Evolutionary conservation across 495 filamentous ascomycete species (phyloP).

Genomic region (Hypoxylon lienhwacheense): DNA sequence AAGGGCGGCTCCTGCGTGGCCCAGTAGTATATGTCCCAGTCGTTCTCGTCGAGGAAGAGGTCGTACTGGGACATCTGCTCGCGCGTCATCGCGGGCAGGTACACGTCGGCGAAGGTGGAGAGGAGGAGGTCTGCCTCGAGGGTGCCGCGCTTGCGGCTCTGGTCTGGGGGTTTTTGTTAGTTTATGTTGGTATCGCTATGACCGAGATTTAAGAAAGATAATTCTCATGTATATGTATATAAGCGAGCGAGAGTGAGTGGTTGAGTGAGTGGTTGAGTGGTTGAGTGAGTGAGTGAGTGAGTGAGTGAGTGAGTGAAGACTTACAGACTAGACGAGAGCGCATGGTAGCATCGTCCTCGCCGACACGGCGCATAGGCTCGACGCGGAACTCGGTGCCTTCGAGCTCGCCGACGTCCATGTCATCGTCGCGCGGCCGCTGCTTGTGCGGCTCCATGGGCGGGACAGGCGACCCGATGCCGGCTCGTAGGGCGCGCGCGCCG

Average conservation of each 20-base stretch:
- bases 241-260: neutral
- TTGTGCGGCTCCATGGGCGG: constrained; percentile 39
- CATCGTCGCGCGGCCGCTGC: constrained; percentile 38
- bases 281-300: neutral
- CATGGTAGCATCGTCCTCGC: constrained; percentile 81
- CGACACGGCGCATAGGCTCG: constrained; percentile 78
- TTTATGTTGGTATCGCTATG: neutral
- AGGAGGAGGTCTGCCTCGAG: constrained; percentile 94
- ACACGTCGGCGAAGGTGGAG: constrained; percentile 85
- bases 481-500: constrained; percentile 23
- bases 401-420: constrained; percentile 89
- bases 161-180: constrained; percentile 61
- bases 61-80: constrained; percentile 84
- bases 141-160: constrained; percentile 94
- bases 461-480: constrained; percentile 6
- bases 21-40: constrained; percentile 99
- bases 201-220: too few species aligned
- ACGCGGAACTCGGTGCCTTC: constrained; percentile 85
- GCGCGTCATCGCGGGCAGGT: constrained; percentile 71
- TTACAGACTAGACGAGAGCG: constrained; percentile 86
- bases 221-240: constrained; percentile 10
- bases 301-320: constrained; percentile 39
- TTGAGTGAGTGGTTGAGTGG: neutral
- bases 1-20: constrained; percentile 81
- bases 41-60: constrained; percentile 94